Percentiles rank a stretch among this genome's conserved stretches.
phyloP scores from a whole-genome alignment of 441 rosid species.

The Manihot esculenta region DNA sequence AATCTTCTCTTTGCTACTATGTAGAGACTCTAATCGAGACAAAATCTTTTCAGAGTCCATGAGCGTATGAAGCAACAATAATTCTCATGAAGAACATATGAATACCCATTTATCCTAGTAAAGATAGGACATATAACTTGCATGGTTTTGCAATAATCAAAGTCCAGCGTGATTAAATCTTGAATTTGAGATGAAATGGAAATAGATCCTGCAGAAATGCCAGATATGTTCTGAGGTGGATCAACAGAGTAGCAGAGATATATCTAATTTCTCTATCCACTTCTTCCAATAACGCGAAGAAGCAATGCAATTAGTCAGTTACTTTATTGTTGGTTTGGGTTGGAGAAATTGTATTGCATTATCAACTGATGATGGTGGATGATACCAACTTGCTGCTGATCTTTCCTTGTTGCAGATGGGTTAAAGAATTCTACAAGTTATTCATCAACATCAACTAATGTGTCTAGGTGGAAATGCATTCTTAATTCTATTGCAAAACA shows the following conservation, averaged over 20 bases:
- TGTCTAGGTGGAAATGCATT: conserved; percentile 76
- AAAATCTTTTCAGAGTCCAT: no score
- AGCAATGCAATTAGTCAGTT: neutral
- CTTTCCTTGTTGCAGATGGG: conserved; percentile 49
- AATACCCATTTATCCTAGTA: neutral
- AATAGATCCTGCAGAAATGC: neutral
- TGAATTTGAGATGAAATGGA: neutral
- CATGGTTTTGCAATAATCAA: neutral
- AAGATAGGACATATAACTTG: neutral
- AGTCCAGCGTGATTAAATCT: neutral
- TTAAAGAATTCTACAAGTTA: conserved; percentile 40
- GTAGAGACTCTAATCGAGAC: neutral
- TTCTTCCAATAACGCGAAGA: neutral
- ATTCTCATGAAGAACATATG: neutral
- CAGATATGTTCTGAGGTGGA: neutral
- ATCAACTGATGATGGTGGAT: conserved; percentile 1
- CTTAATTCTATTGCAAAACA: conserved; percentile 77
- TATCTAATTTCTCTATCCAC: neutral
- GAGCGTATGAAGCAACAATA: neutral
- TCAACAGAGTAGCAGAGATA: neutral
- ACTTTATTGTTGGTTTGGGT: conserved; percentile 7
- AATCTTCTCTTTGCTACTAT: neutral
- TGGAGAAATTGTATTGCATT: conserved; percentile 3
- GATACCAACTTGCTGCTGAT: conserved; percentile 1
- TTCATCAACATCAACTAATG: conserved; percentile 34